Evolutionary conservation across 768 basidiomycete genomes (phyloP), one percentile per base, ranked within the genome.

Genomic region (Trametes gibbosa): DNA sequence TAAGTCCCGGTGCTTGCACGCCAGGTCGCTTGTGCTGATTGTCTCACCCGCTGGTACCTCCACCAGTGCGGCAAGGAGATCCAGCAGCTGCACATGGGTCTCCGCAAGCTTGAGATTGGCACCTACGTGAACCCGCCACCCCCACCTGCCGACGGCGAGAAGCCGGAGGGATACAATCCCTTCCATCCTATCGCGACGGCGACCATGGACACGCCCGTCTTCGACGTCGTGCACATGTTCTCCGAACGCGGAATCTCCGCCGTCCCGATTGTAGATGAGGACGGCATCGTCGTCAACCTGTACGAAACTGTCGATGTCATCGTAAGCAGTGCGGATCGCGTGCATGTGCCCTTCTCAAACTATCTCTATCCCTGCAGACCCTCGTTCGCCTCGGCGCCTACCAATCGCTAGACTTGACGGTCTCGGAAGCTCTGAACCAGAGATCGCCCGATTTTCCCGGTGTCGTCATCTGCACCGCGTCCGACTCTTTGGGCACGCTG

Each of bases 301-400:
- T 99, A 98, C 70, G 97, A 99, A 75, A 98, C 97, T 5, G 97
- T 99, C 23, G 97, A 99, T 77, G 96, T 99, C 50, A 96, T 98
- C 61, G 95, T 97, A 73, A 67, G 88, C 72, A 52, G 53, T 59
- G 59, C 42, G 5, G 24, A 29, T 32, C 50, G 14, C 39, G n/a
- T 46, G 50, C 21, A 5, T 17, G 13, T 39, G 13, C 4, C 13
- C 37, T 39, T 24, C 29, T 43, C 12, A 19, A 52, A 21, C 39
- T n/a, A 53, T 49, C n/a, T 43, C 19, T 47, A 5, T 54, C 14
- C 16, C 46, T 48, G 5, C 69, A 98, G 94, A 97, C 95, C 7
- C 86, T 99, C 27, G 94, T 99, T 42, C 87, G 94, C 39, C 82
- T 93, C 46, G 95, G 95, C 43, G 92, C 89, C 24, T 99, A 98